These are phyloP conservation scores for Pyrenochaeta sp. DNA, from an alignment of 2,329 filamentous ascomycete genomes.

Conservation along the genomic window DNA sequence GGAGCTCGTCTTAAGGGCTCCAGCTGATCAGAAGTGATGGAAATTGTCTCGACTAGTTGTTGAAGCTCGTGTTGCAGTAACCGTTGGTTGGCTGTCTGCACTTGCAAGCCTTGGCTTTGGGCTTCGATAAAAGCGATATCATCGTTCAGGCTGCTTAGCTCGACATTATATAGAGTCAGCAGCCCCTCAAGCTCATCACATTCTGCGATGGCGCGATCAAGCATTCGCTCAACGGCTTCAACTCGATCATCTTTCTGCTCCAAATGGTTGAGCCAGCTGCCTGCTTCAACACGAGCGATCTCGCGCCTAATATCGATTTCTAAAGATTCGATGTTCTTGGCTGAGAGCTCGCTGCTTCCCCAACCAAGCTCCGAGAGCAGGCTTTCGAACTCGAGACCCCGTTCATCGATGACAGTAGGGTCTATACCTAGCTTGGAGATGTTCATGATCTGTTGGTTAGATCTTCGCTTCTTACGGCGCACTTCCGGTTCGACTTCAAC, in stretches of 20 bases:
- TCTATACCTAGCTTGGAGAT: constrained; percentile 81
- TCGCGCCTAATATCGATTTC: constrained; percentile 86
- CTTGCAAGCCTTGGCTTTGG: constrained; percentile 94
- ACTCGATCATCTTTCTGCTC: constrained; percentile 91
- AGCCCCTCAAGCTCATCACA: constrained; percentile 96
- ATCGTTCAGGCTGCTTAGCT: constrained; percentile 85
- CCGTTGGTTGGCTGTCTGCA: constrained; percentile 97
- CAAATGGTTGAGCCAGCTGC: constrained; percentile 84
- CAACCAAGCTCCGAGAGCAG: constrained; percentile 89
- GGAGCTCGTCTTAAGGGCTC: constrained; percentile 76
- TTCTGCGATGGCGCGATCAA: constrained; percentile 90
- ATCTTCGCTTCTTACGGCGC: constrained; percentile 67
- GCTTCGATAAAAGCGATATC: constrained; percentile 98
- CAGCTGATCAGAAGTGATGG: constrained; percentile 80
- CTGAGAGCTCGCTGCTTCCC: constrained; percentile 79
- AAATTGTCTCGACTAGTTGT: constrained; percentile 87
- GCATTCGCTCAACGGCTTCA: constrained; percentile 81
- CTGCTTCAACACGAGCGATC: constrained; percentile 88
- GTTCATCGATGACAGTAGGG: constrained; percentile 75
- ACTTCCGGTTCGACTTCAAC: constrained; percentile 53
- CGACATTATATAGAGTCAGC: constrained; percentile 91
- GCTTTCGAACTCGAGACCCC: constrained; percentile 80
- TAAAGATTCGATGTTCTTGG: constrained; percentile 79
- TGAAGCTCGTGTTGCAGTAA: constrained; percentile 89
- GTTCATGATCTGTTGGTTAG: constrained; percentile 80